These are phyloP conservation scores for Sodiomyces alkalinus DNA, from an alignment of 2,329 filamentous ascomycete species.

Conservation along the genomic window DNA sequence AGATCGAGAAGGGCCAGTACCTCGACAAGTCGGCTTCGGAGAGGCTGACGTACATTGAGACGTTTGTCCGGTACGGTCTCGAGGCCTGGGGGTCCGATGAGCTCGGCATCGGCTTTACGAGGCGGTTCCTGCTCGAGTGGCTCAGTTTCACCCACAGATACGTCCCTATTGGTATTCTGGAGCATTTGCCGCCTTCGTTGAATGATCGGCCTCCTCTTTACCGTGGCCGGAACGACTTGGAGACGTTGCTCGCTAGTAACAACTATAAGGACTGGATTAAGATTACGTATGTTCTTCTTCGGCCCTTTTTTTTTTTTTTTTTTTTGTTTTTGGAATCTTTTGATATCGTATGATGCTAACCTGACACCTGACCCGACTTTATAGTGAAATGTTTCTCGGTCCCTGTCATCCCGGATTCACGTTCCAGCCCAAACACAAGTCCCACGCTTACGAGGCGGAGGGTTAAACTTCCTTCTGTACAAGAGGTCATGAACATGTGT, in stretches of 20 bases:
- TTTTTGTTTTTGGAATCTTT: constrained; percentile 1
- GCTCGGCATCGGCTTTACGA: constrained; percentile 77
- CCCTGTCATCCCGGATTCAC: constrained; percentile 80
- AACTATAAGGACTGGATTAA: constrained; percentile 99
- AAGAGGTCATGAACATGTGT: too few relatives aligned
- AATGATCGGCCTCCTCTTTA: constrained; percentile 83
- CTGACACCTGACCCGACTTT: too few relatives aligned
- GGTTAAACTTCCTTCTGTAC: too few relatives aligned
- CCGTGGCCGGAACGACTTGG: constrained; percentile 72
- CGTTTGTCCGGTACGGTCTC: constrained; percentile 78
- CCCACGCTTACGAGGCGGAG: constrained; percentile 72
- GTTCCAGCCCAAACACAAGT: constrained; percentile 97
- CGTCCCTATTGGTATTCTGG: constrained; percentile 75
- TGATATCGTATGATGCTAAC: constrained; percentile 5
- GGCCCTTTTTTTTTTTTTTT: constrained; percentile 1
- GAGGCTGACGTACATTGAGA: constrained; percentile 71
- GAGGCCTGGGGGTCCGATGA: constrained; percentile 95
- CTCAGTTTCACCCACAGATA: constrained; percentile 88
- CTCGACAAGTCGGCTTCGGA: constrained; percentile 88
- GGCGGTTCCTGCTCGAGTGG: constrained; percentile 90
- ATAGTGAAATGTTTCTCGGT: constrained; percentile 92
- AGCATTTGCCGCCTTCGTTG: constrained; percentile 73
- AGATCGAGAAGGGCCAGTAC: constrained; percentile 83
- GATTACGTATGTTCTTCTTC: constrained; percentile 77
- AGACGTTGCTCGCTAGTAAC: constrained; percentile 79